Percentiles rank a stretch among this genome's conserved stretches.
Evolutionary conservation across 2,329 filamentous ascomycete genomes (phyloP).

Genomic region (Exophiala phaeomuriformis): DNA sequence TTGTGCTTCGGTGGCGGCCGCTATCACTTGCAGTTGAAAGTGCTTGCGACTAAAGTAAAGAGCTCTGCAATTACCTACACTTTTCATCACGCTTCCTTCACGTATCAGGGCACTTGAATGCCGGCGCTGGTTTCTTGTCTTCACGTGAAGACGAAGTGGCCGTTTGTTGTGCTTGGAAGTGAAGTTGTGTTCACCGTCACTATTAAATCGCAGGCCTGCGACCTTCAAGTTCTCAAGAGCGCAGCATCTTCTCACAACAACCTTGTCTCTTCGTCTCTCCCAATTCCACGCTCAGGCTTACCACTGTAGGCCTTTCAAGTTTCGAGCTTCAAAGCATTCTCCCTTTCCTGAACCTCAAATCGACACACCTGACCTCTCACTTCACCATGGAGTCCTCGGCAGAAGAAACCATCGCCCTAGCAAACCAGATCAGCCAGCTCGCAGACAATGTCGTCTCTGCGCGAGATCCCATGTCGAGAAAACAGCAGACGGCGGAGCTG

Average conservation of each 20-base stretch:
- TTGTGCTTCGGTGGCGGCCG: not conserved
- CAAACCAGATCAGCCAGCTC: slow-evolving; percentile 2
- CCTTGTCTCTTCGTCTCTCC: not conserved
- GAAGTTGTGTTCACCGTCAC: not conserved
- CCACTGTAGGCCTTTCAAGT: no score
- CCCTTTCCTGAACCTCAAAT: not conserved
- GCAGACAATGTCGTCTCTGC: slow-evolving; percentile 1
- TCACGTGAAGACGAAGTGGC: not conserved
- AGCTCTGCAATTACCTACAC: not conserved
- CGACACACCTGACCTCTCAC: not conserved
- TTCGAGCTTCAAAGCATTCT: not conserved
- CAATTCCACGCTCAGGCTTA: no score
- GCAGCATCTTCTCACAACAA: not conserved
- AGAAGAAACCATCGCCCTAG: slow-evolving; percentile 6
- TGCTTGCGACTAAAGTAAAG: not conserved
- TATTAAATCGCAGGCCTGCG: not conserved
- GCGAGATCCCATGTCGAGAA: slow-evolving; percentile 1
- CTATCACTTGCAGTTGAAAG: not conserved
- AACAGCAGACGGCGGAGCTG: slow-evolving; percentile 1
- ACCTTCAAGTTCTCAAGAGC: not conserved
- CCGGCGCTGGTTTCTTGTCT: not conserved
- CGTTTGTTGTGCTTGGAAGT: not conserved
- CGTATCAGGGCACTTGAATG: not conserved
- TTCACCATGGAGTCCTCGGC: slow-evolving; percentile 2
- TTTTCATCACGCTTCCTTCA: not conserved